A percentile compares a stretch with the other conserved stretches of the same genome.
These are phyloP conservation scores for Fibroporia radiculosa DNA, from an alignment of 768 basidiomycete species.

Conservation along the genomic window DNA sequence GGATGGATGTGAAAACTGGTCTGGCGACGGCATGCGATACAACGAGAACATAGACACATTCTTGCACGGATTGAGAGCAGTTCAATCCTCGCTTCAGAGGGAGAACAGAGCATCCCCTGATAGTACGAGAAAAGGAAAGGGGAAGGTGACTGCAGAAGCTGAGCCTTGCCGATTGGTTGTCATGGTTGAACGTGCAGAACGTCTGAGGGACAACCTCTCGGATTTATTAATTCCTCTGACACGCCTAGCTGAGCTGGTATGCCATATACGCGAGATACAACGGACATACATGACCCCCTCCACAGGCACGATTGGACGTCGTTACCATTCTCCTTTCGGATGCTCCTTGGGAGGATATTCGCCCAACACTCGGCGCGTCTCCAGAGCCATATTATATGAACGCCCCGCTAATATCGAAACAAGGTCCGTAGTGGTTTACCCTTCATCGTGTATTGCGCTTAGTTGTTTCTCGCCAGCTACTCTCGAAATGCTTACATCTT, in stretches of 20 bases:
- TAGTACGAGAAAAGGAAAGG: constrained; percentile 20
- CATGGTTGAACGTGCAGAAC: constrained; percentile 60
- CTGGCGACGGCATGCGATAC: constrained; percentile 35
- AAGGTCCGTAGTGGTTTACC: constrained; percentile 33
- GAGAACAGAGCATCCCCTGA: neutral
- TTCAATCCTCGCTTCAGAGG: constrained; percentile 17
- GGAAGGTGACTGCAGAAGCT: constrained; percentile 22
- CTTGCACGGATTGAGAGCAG: constrained; percentile 52
- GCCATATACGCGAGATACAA: constrained; percentile 16
- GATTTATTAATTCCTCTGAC: constrained; percentile 65
- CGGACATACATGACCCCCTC: neutral
- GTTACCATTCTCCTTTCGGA: constrained; percentile 58
- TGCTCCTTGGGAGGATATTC: constrained; percentile 63
- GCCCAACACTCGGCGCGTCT: constrained; percentile 61
- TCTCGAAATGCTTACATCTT: constrained; percentile 30
- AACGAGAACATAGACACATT: constrained; percentile 65
- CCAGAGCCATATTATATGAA: constrained; percentile 68
- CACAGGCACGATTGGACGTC: constrained; percentile 50
- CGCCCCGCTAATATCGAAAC: constrained; percentile 43
- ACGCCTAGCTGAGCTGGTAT: constrained; percentile 63
- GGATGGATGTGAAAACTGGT: constrained; percentile 56
- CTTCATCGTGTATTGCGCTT: too few relatives aligned
- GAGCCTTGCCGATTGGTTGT: constrained; percentile 41
- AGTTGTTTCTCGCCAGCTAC: constrained; percentile 19
- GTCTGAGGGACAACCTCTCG: constrained; percentile 51